Base-by-base conservation (phyloP, 2,329 filamentous ascomycete species). In the Colletotrichum sp. region DNA sequence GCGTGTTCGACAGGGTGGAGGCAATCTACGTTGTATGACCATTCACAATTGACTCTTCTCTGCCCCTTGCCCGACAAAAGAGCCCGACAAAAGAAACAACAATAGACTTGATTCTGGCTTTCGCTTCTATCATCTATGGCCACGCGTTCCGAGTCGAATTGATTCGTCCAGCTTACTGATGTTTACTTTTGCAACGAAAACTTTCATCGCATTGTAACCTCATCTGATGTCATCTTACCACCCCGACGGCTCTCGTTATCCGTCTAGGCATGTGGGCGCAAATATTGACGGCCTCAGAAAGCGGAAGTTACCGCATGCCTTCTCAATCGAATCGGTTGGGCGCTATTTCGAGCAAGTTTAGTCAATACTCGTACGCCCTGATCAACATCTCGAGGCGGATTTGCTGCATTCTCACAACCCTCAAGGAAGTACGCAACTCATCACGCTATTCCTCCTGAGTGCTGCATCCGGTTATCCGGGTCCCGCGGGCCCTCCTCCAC, bases 181-280 rank as follows among this genome's bases (percentile, higher is more conserved):
- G 3, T 52, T 52, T 13, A 0, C n/a, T 24, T 13, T 21, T 52
- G n/a, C 44, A 52, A 13, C 44, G 10, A 1, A 52, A 13, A 5
- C 12, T 13, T 2, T 21, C 10, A 21, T 52, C 3, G 10, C 44
- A 24, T 52, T 52, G 44, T 24, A 13, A 21, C n/a, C 10, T 52
- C n/a, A 52, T 0, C 10, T 21, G 10, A 0, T 52, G n/a, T 21
- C 44, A 52, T 13, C 6, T 13, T 13, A 13, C n/a, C 10, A 0
- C n/a, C 6, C 1, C 3, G 44, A 21, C 44, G 44, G 44, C n/a
- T 5, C n/a, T 13, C 44, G 3, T 5, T 52, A 21, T 21, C 44
- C n/a, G 44, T 21, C 4, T 1, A 52, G 44, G 44, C 44, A 52
- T 21, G 44, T 52, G n/a, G 44, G 44, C n/a, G 44, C 44, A 52